Conservation (phyloP, 139 green algal genomes). For the Ostreobium quekettii region DNA sequence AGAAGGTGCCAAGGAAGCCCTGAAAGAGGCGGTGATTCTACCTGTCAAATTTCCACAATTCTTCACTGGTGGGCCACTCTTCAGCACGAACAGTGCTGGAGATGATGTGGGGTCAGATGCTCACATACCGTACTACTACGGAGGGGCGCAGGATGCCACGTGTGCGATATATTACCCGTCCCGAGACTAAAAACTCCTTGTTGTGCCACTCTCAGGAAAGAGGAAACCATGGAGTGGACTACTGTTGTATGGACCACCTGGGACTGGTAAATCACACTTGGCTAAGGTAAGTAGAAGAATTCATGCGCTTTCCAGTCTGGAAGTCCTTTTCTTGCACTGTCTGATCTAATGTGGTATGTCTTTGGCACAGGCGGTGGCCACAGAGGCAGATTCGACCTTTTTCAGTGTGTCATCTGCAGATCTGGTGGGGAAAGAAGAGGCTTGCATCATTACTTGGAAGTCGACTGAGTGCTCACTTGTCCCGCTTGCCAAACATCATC, state of each 20-base stretch:
- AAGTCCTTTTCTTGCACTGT: too few relatives aligned
- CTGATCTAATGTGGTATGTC: not conserved
- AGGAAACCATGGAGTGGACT: constrained; percentile 96
- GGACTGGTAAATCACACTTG: constrained; percentile 97
- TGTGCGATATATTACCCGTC: too few relatives aligned
- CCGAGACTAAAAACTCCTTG: too few relatives aligned
- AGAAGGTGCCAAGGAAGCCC: constrained; percentile 90
- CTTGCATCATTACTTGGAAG: too few relatives aligned
- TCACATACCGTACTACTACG: too few relatives aligned
- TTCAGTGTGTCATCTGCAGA: constrained; percentile 68
- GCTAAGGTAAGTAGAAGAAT: too few relatives aligned
- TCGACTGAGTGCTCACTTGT: too few relatives aligned
- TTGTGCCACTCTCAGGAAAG: constrained; percentile 85
- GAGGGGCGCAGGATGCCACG: too few relatives aligned
- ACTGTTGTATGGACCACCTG: constrained; percentile 94
- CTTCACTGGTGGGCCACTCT: constrained; percentile 72
- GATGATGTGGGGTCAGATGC: too few relatives aligned
- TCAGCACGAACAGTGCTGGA: too few relatives aligned
- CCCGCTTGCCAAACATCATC: too few relatives aligned
- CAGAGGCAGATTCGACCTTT: constrained; percentile 96
- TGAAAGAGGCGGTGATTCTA: constrained; percentile 98
- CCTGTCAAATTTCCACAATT: constrained; percentile 99
- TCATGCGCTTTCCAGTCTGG: too few relatives aligned
- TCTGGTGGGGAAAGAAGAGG: constrained; percentile 12
- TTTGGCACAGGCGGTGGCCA: constrained; percentile 81